phyloP scores from a whole-genome alignment of 2,329 filamentous ascomycete genomes.

The Arthrobotrys sinensis region DNA sequence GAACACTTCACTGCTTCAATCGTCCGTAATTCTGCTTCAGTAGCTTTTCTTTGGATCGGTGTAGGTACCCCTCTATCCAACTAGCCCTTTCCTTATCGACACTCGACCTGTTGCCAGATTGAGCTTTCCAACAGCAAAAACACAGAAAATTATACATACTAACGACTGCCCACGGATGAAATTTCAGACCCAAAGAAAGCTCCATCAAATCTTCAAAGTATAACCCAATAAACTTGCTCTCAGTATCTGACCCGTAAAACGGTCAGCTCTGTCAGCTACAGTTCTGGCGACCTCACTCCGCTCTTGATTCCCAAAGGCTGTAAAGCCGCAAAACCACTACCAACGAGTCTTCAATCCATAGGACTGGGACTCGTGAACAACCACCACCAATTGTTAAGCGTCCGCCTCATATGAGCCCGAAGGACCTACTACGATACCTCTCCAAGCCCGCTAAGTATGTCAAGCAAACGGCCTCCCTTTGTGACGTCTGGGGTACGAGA shows the following conservation, averaged over 20 bases:
- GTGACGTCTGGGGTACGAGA: too few relatives aligned
- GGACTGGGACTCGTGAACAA: conserved; percentile 53
- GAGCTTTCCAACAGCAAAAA: conserved; percentile 32
- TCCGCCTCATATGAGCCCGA: conserved; percentile 85
- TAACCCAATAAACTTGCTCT: conserved; percentile 28
- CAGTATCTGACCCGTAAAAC: conserved; percentile 55
- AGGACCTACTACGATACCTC: conserved; percentile 91
- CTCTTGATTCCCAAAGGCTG: conserved; percentile 36
- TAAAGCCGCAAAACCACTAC: conserved; percentile 39
- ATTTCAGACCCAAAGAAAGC: conserved; percentile 32
- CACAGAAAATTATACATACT: conserved; percentile 8
- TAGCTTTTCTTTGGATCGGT: conserved; percentile 34
- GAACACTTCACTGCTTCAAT: conserved; percentile 22
- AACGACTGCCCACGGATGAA: neutral
- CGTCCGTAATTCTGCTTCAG: conserved; percentile 14
- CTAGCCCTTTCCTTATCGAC: conserved; percentile 28
- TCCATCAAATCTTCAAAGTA: conserved; percentile 10
- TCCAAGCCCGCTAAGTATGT: conserved; percentile 94
- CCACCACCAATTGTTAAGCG: conserved; percentile 39
- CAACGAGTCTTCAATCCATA: conserved; percentile 52
- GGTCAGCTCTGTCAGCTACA: conserved; percentile 50
- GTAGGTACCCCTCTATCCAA: conserved; percentile 38
- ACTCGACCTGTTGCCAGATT: conserved; percentile 41
- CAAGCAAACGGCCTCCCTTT: too few relatives aligned
- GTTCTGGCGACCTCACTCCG: conserved; percentile 58